phyloP scores from a whole-genome alignment of 805 yeast genomes.

The Tetrapisispora phaffii region DNA sequence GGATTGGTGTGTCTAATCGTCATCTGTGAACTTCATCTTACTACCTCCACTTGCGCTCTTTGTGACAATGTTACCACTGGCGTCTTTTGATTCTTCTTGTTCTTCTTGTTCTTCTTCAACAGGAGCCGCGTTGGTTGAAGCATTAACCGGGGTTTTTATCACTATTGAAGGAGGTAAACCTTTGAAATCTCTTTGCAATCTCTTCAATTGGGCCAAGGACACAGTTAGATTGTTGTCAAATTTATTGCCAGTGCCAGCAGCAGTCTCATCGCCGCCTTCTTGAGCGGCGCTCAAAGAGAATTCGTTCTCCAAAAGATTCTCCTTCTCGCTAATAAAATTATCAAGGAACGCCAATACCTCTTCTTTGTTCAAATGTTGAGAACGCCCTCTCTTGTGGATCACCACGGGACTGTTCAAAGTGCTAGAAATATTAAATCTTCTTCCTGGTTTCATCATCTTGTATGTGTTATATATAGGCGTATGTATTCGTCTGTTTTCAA shows the following conservation, averaged over 20 bases:
- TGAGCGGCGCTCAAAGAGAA: neutral
- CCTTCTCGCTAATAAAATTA: slow-evolving; percentile 22
- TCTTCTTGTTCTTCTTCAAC: neutral
- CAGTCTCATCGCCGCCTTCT: slow-evolving; percentile 1
- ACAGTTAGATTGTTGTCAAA: slow-evolving; percentile 24
- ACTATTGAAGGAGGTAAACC: slow-evolving; percentile 58
- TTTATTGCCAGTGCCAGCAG: slow-evolving; percentile 7
- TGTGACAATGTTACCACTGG: slow-evolving; percentile 7
- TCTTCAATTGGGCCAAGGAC: slow-evolving; percentile 47
- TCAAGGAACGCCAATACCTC: slow-evolving; percentile 22
- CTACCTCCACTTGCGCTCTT: slow-evolving; percentile 25
- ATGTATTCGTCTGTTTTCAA: too few species aligned
- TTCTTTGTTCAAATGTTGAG: slow-evolving; percentile 21
- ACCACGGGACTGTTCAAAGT: slow-evolving; percentile 24
- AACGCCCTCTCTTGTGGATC: slow-evolving; percentile 16
- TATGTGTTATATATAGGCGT: neutral
- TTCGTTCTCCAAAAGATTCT: slow-evolving; percentile 5
- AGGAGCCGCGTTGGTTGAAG: neutral
- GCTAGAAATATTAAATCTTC: slow-evolving; percentile 13
- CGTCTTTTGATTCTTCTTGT: slow-evolving; percentile 4
- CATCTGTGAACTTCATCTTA: slow-evolving; percentile 20
- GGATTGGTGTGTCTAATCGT: neutral
- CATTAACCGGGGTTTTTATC: neutral
- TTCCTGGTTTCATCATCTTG: slow-evolving; percentile 16
- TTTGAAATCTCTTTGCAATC: slow-evolving; percentile 68